Conservation (phyloP, 2,329 filamentous ascomycete genomes). For the Emmonsiellopsis sp. region DNA sequence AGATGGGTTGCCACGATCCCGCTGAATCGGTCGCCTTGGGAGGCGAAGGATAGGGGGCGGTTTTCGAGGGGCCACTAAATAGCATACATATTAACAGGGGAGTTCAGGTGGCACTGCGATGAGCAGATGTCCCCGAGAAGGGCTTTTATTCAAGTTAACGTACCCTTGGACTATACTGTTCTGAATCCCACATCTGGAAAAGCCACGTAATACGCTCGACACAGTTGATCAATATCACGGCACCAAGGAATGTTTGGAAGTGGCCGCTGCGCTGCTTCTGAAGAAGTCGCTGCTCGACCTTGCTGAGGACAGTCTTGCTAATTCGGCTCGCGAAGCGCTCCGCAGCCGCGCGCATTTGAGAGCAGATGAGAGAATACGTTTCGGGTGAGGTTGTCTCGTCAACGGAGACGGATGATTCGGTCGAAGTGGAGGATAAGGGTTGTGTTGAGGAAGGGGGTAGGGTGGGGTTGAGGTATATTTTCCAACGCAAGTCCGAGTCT, state of each 20-base stretch:
- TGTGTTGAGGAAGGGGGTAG: slow-evolving; percentile 27
- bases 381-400: slow-evolving; percentile 30
- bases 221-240: slow-evolving; percentile 49
- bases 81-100: not conserved
- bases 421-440: slow-evolving; percentile 26
- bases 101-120: not conserved
- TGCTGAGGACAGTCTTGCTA: slow-evolving; percentile 47
- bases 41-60: slow-evolving; percentile 41
- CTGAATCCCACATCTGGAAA: slow-evolving; percentile 44
- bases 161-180: slow-evolving; percentile 26
- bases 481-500: slow-evolving; percentile 39
- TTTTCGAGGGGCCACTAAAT: slow-evolving; percentile 46
- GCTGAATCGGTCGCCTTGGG: slow-evolving; percentile 49
- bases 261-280: slow-evolving; percentile 47
- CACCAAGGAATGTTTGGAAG: slow-evolving; percentile 51
- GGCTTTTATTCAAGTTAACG: slow-evolving; percentile 8
- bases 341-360: slow-evolving; percentile 45
- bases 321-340: slow-evolving; percentile 46
- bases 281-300: slow-evolving; percentile 50
- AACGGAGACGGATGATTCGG: slow-evolving; percentile 31
- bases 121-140: not conserved
- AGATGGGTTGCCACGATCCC: slow-evolving; percentile 49
- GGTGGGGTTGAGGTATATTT: slow-evolving; percentile 39
- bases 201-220: slow-evolving; percentile 52
- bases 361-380: slow-evolving; percentile 41